Base-by-base conservation (phyloP, 2,329 filamentous ascomycete genomes). In the Ascocoryne sarcoides region DNA sequence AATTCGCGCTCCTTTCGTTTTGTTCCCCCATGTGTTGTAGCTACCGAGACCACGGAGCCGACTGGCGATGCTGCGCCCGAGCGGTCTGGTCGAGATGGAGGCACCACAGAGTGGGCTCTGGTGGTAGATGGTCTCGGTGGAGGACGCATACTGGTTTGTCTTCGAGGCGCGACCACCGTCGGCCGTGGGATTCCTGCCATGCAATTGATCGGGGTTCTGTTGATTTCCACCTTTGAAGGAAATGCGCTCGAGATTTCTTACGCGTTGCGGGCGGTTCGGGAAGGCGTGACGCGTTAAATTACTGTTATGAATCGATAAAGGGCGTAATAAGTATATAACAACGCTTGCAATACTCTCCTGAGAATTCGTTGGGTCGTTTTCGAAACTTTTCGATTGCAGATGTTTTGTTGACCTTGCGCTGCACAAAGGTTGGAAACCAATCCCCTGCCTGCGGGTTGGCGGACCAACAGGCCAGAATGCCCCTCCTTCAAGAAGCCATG, bases 1-100 rank as follows among this genome's bases (percentile, higher is more conserved):
- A 82, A 90, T 28, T 93, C 85, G 56, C 85, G 76, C 53, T 92
- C 85, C 62, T 95, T 95, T 56, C 89, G 80, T 68, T 95, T 95
- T 32, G 70, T 72, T 17, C 79, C 76, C 21, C 72, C 63, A 36
- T 71, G 70, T 21, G 67, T 61, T 10, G 65, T 60, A 9, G 62
- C 62, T 28, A 70, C 63, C 3, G 83, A 82, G 38, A 73, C 70
- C 16, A 85, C 59, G 5, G 84, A 85, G 33, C 78, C 76, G 44
- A 83, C 75, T 4, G 87, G 85, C 4, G 89, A 90, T 39, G 46
- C 46, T 39, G 56, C 55, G 30, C 57, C 51, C 28, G 51, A 53
- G 38, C 54, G 48, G 29, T 55, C 50, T 7, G 48, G 42, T 20
- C 49, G 46, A 28, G 48, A 52, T 40, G 40, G 36, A 31, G 49